A percentile compares a stretch with the other conserved stretches of the same genome.
These are phyloP conservation scores for Amanita polypyramis DNA, from an alignment of 768 basidiomycete species.

Conservation along the genomic window DNA sequence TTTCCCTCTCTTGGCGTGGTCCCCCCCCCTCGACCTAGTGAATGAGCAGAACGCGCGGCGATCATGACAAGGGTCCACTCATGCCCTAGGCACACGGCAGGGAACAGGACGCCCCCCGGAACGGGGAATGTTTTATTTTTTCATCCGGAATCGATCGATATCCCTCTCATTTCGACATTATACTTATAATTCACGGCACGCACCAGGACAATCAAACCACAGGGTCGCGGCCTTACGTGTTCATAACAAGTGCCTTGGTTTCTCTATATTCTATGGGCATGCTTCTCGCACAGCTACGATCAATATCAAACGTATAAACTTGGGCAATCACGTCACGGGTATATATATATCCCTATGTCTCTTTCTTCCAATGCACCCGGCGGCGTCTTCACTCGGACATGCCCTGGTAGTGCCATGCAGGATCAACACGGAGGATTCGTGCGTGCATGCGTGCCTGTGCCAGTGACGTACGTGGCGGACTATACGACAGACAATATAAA, in stretches of 20 bases:
- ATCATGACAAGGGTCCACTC: background rate
- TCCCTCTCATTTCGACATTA: background rate
- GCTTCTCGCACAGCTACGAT: background rate
- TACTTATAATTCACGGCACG: background rate
- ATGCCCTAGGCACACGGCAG: background rate
- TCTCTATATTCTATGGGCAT: background rate
- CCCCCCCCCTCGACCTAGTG: background rate
- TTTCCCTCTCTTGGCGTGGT: background rate
- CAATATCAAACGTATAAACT: background rate
- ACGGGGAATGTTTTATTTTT: background rate
- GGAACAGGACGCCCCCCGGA: background rate
- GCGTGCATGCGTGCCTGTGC: background rate
- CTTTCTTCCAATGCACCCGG: background rate
- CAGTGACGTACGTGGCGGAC: slow-evolving; percentile 2
- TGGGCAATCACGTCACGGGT: background rate
- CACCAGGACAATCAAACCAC: background rate
- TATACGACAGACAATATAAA: background rate
- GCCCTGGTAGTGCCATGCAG: background rate
- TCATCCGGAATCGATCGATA: background rate
- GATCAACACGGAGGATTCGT: slow-evolving; percentile 1
- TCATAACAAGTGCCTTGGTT: no score
- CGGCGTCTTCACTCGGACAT: no score
- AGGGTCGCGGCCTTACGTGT: background rate
- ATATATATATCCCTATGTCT: background rate
- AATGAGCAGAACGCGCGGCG: background rate